Base-by-base conservation (phyloP, 2,329 filamentous ascomycete genomes). In the Pseudocercospora fijiensis region DNA sequence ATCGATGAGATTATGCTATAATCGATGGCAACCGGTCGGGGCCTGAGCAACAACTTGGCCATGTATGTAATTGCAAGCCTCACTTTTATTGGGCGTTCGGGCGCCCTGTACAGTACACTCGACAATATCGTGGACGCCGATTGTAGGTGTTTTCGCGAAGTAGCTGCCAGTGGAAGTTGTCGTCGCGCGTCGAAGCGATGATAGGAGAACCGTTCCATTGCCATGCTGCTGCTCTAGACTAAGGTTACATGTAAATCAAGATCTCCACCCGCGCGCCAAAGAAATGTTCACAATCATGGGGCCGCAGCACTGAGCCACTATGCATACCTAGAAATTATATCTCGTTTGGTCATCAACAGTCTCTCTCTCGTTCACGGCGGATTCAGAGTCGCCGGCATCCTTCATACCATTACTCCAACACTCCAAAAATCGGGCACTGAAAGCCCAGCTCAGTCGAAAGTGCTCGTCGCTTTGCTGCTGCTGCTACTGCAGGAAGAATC, bases 401-500 rank as follows among this genome's bases (percentile, higher is more conserved):
- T 16, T 22, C 49, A 30, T 27, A 28, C 26, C 24, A 53, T 53
- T 53, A 53, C 26, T 28, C 49, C 26, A 26, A 27, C 20, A 49
- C 20, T 16, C 18, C 18, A 7, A 18, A 41, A 8, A 1, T n/a
- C 5, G 10, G 45, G 9, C 20, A 20, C 45, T 20, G 22, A 4
- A 49, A n/a, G 45, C 22, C 22, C 49, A 16, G 49, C 16, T 26
- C 22, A 30, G 22, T 24, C 13, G 22, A 26, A 24, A 7, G 18
- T 22, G 22, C 9, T 52, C n/a, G 24, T n/a, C 26, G 24, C 49
- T 45, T 22, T 57, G 30, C 33, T 57, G n/a, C n/a, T n/a, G n/a
- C n/a, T n/a, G n/a, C n/a, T n/a, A n/a, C n/a, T n/a, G 53, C 53
- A 57, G 41, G 53, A 28, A 41, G 30, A 57, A 57, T 41, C 20